Evolutionary conservation across 768 basidiomycete species (phyloP), one percentile per base, ranked within the genome.

Genomic region (Boletus vermiculosoides): DNA sequence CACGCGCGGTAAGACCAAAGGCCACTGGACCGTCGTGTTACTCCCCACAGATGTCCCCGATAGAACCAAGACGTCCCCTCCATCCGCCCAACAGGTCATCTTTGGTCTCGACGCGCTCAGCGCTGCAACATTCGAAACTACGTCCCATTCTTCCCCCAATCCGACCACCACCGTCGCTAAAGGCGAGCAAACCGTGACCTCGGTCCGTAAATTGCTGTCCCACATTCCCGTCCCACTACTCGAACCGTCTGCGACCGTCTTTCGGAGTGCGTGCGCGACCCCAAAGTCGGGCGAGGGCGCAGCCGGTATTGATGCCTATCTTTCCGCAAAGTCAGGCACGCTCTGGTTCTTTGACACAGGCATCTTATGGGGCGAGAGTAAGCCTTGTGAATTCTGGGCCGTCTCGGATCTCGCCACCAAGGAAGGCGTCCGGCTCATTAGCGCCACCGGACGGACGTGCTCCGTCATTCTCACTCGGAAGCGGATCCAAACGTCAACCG

Each of bases 381-480:
- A 87, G 60, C 88, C 88, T 3, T 89, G 86, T 64, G 86, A 89
- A 61, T 91, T 88, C 64, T 91, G 89, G 84, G 72, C 84, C 4
- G 71, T 87, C 23, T 75, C 78, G 45, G 82, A 86, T 60, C 69
- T 92, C n/a, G 67, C 80, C 18, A 71, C 75, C 50, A 78, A 75
- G 55, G 82, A 82, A 20, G 84, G 78, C 16, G 73, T 83, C 61
- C 64, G 82, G 47, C 68, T 88, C 23, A 73, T 86, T 45, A 83
- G 82, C 23, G 86, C 84, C 15, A 83, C 81, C 8, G 90, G 88
- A 5, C 74, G 87, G 42, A 87, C 83, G 34, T 89, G 86, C 62
- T 81, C 85, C 1, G 79, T 91, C 34, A 75, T 83, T 45, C 61
- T 89, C 58, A 75, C 74, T 25, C 69, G 80, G 45, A 78, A 75